phyloP scores from a whole-genome alignment of 148 eudicot genomes.

The Pharnaceum exiguum region DNA sequence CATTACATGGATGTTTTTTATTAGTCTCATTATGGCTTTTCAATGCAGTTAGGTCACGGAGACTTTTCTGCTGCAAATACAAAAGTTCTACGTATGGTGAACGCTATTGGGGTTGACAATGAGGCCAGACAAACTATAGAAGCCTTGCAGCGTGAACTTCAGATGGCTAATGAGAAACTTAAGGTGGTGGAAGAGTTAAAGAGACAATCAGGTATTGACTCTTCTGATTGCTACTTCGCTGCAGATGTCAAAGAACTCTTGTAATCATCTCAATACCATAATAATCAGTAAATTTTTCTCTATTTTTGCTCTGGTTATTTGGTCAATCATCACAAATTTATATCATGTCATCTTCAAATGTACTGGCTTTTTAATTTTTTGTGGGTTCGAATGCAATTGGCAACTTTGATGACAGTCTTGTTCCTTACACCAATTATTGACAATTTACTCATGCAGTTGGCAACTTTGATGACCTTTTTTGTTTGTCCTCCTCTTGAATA shows the following conservation, averaged over 20 bases:
- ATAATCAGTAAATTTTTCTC: background rate
- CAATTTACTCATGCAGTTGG: no score
- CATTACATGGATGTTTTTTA: background rate
- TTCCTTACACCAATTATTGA: no score
- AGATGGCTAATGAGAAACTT: conserved; percentile 79
- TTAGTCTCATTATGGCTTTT: conserved; percentile 4
- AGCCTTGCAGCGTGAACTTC: conserved; percentile 83
- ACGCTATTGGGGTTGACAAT: conserved; percentile 79
- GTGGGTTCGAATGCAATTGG: no score
- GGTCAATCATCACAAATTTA: background rate
- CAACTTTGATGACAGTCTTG: no score
- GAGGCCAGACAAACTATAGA: conserved; percentile 94
- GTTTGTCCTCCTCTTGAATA: no score
- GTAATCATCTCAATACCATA: background rate
- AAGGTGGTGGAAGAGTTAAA: conserved; percentile 92
- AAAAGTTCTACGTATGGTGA: conserved; percentile 96
- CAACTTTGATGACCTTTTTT: no score
- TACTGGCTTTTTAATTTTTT: no score
- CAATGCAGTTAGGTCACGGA: conserved; percentile 89
- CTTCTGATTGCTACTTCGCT: conserved; percentile 4
- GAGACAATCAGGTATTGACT: conserved; percentile 67
- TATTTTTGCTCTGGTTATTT: background rate
- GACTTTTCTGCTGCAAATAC: conserved; percentile 88
- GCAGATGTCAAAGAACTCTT: background rate
- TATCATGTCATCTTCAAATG: no score